phyloP scores from a whole-genome alignment of 2,329 filamentous ascomycete species.

The Hypoxylon sp. region DNA sequence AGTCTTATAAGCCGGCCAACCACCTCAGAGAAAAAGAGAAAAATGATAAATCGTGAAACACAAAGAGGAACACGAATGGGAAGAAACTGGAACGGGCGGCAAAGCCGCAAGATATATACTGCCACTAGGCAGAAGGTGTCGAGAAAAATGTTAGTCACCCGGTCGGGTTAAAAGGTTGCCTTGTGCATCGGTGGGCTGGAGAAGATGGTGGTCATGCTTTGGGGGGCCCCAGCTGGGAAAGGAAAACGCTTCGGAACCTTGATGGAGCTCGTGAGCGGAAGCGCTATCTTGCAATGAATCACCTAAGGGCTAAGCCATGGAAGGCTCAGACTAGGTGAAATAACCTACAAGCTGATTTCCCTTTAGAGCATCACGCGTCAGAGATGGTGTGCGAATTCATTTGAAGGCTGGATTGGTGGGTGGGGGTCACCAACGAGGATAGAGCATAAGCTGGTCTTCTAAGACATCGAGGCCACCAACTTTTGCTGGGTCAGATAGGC shows the following conservation, averaged over 20 bases:
- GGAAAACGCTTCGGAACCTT: constrained; percentile 46
- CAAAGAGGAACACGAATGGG: constrained; percentile 41
- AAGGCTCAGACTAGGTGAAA: constrained; percentile 40
- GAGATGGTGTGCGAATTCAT: constrained; percentile 49
- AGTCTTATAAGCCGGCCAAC: constrained; percentile 38
- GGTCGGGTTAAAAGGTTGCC: constrained; percentile 52
- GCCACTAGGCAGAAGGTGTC: constrained; percentile 49
- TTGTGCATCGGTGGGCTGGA: constrained; percentile 51
- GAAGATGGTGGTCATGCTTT: constrained; percentile 52
- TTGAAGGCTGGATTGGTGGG: constrained; percentile 38
- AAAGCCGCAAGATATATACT: constrained; percentile 49
- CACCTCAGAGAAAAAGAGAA: constrained; percentile 36
- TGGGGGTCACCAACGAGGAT: constrained; percentile 37
- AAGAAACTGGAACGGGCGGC: constrained; percentile 34
- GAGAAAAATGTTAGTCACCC: constrained; percentile 54
- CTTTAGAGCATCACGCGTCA: constrained; percentile 46
- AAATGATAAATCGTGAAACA: constrained; percentile 46
- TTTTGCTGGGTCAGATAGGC: constrained; percentile 43
- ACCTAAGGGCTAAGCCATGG: constrained; percentile 39
- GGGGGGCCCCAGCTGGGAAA: constrained; percentile 42
- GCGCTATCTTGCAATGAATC: constrained; percentile 44
- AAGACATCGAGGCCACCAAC: constrained; percentile 49
- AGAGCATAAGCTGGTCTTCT: constrained; percentile 46
- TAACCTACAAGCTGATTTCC: constrained; percentile 46
- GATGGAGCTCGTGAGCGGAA: constrained; percentile 45